phyloP scores from a whole-genome alignment of 345 rosid species.

The Salix exigua region DNA sequence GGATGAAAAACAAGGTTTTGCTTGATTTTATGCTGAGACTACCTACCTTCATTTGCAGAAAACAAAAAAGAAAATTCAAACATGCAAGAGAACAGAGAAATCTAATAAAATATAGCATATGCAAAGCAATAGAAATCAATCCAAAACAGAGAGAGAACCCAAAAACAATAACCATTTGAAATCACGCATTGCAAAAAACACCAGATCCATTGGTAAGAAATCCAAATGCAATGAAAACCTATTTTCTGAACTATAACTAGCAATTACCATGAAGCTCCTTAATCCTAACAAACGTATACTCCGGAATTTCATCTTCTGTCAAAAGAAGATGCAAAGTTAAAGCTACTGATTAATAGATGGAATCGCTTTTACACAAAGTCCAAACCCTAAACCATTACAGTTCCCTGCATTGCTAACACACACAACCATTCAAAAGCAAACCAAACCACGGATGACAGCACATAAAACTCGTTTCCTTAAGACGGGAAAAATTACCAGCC shows the following conservation, averaged over 20 bases:
- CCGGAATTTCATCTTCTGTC: neutral
- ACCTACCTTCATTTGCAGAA: neutral
- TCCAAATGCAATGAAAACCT: conserved; percentile 33
- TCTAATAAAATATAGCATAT: neutral
- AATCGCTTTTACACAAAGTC: neutral
- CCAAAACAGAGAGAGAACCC: neutral
- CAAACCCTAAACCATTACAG: conserved; percentile 12
- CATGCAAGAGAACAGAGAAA: neutral
- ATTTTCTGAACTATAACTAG: neutral
- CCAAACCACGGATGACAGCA: neutral
- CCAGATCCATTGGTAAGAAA: conserved; percentile 39
- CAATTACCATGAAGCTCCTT: neutral
- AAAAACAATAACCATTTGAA: neutral
- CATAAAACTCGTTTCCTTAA: conserved; percentile 1
- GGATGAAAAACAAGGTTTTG: neutral
- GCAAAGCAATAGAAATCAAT: neutral
- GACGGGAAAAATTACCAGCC: conserved; percentile 60
- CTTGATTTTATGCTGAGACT: neutral
- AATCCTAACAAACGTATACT: conserved; percentile 6
- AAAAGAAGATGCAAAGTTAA: neutral
- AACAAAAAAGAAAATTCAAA: neutral
- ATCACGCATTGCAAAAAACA: conserved; percentile 11
- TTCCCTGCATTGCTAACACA: conserved; percentile 30
- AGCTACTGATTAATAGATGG: neutral
- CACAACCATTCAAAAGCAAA: neutral